Evolutionary conservation across 306 rosid species (phyloP), one percentile per base, ranked within the genome.

Genomic region (Potentilla sterilis): DNA sequence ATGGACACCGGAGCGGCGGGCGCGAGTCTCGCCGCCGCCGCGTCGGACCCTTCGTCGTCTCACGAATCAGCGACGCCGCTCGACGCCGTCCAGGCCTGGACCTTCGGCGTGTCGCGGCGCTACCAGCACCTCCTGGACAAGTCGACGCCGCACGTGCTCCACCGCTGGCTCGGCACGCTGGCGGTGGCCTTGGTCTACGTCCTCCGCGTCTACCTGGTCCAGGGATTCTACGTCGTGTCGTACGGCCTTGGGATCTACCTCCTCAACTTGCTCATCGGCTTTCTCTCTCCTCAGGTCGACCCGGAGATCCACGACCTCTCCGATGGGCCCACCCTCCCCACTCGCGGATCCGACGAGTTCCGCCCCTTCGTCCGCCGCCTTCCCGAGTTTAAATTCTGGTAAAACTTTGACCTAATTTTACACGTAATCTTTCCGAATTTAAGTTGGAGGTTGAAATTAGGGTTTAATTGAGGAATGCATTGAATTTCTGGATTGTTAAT

Each of bases 321-420:
- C 47, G 91, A 88, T 5, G 97, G 97, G 10, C 97, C 98, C 44
- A 63, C 86, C 9, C 96, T 94, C 14, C 98, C 98, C 3, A 84
- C 96, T 41, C 73, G 93, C 47, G 87, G 87, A 59, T 87, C 96
- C 69, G 97, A 93, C 58, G 96, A 93, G 82, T 93, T 91, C 68
- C 98, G 98, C 14, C 98, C 98, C 47, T 94, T 94, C 64, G 97
- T 94, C 80, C 98, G 98, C 42, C 90, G 98, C 63, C 89, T 94
- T 16, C 98, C 98, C 0, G 97, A 94, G 86, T 94, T 94, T 83
- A 94, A 94, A 72, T 91, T 94, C 96, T 94, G 97, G 98, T 94
- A 75, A 5, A 16, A 12, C n/a, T 4, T 42, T 14, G 22, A 22
- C 58, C 19, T 28, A 9, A 0, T 61, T 28, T 61, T 22, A 19